Conservation (phyloP, 179 eudicot species). For the Silene noctiflora region DNA sequence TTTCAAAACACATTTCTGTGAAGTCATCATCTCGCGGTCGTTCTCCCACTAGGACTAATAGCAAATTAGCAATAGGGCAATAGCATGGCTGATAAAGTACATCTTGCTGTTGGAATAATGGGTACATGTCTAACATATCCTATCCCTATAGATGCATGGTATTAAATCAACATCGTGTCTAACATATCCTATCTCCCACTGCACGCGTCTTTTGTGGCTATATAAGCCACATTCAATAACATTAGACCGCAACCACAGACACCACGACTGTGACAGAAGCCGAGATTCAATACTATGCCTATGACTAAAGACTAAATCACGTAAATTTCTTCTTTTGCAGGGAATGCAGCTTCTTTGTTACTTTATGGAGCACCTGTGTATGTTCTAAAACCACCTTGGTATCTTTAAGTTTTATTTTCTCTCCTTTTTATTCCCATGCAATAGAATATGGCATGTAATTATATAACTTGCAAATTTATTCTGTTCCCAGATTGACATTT, state of each 20-base stretch:
- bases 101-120: constrained; percentile 56
- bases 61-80: too few relatives aligned
- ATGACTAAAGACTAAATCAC: background rate
- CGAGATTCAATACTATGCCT: background rate
- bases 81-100: constrained; percentile 54
- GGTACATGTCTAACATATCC: constrained; percentile 43
- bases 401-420: background rate
- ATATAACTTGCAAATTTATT: constrained; percentile 10
- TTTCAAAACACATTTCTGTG: constrained; percentile 16
- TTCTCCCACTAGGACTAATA: constrained; percentile 2
- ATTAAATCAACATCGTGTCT: too few relatives aligned
- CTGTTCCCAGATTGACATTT: constrained; percentile 57
- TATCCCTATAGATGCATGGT: background rate
- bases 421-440: too few relatives aligned
- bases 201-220: too few relatives aligned
- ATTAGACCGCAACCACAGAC: too few relatives aligned
- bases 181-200: too few relatives aligned
- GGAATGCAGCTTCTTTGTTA: constrained; percentile 63
- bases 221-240: too few relatives aligned
- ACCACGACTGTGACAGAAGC: background rate
- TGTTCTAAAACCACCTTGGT: constrained; percentile 6
- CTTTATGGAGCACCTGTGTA: constrained; percentile 81
- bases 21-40: constrained; percentile 8
- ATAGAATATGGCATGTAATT: background rate
- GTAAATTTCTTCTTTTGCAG: constrained; percentile 40